Percentiles rank a stretch among this genome's conserved stretches.
Evolutionary conservation across 192 early-diverging fungal genomes (phyloP).

Genomic region (Coemansia sp.): DNA sequence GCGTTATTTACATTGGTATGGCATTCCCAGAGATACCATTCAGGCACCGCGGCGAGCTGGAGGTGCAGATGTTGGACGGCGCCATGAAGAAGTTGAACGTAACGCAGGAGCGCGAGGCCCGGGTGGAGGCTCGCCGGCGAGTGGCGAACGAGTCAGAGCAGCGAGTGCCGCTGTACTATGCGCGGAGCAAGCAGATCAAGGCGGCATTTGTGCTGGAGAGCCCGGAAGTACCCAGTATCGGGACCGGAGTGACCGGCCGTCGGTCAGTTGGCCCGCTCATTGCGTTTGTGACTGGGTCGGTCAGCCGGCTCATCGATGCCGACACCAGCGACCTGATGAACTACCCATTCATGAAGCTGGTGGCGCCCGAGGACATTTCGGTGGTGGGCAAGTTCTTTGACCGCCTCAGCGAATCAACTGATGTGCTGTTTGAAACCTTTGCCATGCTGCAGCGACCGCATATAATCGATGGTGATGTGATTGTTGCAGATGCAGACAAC

Average conservation of each 20-base stretch:
- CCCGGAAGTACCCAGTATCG: constrained; percentile 3
- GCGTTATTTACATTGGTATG: constrained; percentile 17
- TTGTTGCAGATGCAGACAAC: constrained; percentile 23
- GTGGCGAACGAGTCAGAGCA: not conserved
- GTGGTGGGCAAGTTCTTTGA: constrained; percentile 29
- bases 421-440: constrained; percentile 34
- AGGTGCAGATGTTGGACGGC: constrained; percentile 40
- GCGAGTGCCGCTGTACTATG: constrained; percentile 22
- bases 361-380: constrained; percentile 35
- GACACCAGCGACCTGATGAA: constrained; percentile 24
- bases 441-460: constrained; percentile 29
- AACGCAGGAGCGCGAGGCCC: constrained; percentile 1
- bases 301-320: constrained; percentile 24
- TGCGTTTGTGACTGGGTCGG: constrained; percentile 32
- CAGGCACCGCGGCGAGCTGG: constrained; percentile 15
- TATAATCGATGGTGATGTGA: constrained; percentile 28
- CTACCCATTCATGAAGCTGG: constrained; percentile 30
- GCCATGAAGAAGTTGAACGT: constrained; percentile 22
- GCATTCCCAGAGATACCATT: constrained; percentile 29
- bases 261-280: constrained; percentile 12
- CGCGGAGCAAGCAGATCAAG: constrained; percentile 14
- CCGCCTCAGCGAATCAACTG: constrained; percentile 12
- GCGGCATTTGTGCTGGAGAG: constrained; percentile 33
- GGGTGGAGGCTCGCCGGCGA: not conserved
- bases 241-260: not conserved